These are phyloP conservation scores for Agrocybe chaxingu DNA, from an alignment of 768 basidiomycete genomes.

Conservation along the genomic window DNA sequence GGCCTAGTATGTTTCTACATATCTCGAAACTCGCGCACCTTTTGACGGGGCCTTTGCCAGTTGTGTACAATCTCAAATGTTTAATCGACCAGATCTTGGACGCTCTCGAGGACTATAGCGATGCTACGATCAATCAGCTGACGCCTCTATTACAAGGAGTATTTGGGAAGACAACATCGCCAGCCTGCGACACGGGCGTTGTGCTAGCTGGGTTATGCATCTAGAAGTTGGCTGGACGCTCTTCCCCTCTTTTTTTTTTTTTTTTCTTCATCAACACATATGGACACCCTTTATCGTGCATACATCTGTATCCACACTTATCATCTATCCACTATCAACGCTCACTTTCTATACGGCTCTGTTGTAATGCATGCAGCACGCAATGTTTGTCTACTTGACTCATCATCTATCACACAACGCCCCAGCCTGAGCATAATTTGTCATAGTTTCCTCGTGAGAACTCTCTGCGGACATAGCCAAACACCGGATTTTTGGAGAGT, in stretches of 20 bases:
- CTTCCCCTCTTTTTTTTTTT: conserved; percentile 8
- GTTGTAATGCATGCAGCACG: conserved; percentile 19
- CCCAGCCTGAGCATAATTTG: too few relatives aligned
- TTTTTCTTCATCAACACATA: conserved; percentile 7
- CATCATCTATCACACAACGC: background rate
- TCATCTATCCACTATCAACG: conserved; percentile 9
- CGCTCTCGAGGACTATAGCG: conserved; percentile 43
- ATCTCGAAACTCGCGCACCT: background rate
- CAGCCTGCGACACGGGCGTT: conserved; percentile 23
- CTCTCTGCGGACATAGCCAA: too few relatives aligned
- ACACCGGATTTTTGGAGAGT: too few relatives aligned
- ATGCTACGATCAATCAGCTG: conserved; percentile 42
- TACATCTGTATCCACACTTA: conserved; percentile 27
- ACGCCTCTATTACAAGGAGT: conserved; percentile 29
- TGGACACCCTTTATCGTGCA: conserved; percentile 21
- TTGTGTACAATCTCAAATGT: conserved; percentile 61
- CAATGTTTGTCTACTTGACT: conserved; percentile 1
- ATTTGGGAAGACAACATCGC: conserved; percentile 23
- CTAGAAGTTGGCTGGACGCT: conserved; percentile 7
- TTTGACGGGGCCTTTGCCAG: conserved; percentile 26
- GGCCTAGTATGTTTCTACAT: conserved; percentile 47
- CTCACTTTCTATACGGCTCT: conserved; percentile 20
- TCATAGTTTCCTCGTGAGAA: too few relatives aligned
- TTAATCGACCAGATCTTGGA: conserved; percentile 49
- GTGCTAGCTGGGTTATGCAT: conserved; percentile 29